phyloP scores from a whole-genome alignment of 2,329 filamentous ascomycete species.

The Neofusicoccum parvum region DNA sequence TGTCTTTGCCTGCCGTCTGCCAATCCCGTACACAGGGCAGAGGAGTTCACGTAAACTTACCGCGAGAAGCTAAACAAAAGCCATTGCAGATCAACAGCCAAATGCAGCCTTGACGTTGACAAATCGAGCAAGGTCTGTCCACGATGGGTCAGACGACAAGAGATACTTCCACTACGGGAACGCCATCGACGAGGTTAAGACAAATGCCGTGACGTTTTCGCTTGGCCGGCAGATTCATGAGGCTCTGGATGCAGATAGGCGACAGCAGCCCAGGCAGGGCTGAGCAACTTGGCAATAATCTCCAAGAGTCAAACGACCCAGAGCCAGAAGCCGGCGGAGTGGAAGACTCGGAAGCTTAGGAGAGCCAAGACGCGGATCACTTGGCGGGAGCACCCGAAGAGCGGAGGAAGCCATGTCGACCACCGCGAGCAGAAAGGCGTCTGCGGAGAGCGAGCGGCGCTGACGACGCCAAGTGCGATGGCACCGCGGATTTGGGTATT shows the following conservation, averaged over 20 bases:
- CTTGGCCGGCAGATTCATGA: background rate
- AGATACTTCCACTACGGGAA: background rate
- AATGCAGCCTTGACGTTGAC: background rate
- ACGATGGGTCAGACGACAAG: background rate
- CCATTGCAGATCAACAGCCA: background rate
- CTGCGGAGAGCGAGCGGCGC: background rate
- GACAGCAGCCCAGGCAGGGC: background rate
- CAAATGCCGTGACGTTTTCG: background rate
- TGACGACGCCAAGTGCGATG: background rate
- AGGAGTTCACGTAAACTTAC: background rate
- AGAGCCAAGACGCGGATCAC: conserved; percentile 1
- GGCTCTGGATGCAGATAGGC: background rate
- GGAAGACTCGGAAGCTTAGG: background rate
- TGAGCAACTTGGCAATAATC: background rate
- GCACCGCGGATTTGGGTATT: too few relatives aligned
- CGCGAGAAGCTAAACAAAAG: too few relatives aligned
- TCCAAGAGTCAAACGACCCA: background rate
- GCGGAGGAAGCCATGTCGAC: background rate
- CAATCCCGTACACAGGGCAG: background rate
- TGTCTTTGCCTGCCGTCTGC: background rate
- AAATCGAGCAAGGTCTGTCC: background rate
- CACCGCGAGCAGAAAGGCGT: background rate
- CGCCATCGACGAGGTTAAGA: background rate
- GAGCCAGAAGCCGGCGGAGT: background rate
- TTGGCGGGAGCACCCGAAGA: background rate